Evolutionary conservation across 306 rosid species (phyloP), one percentile per base, ranked within the genome.

Genomic region (Hippophae rhamnoides): DNA sequence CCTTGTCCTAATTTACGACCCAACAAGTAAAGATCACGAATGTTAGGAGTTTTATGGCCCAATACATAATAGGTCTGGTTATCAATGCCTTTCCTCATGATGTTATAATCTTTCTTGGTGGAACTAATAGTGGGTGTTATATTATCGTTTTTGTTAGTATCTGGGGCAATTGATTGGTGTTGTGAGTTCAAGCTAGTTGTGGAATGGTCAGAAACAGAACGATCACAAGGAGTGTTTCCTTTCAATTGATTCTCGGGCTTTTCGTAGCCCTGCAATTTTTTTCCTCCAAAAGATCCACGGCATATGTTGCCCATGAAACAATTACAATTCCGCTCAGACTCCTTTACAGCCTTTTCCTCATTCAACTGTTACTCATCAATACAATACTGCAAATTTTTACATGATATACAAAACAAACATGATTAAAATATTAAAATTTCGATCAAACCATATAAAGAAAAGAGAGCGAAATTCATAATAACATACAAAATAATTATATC

Each of bases 271-370:
- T 70, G 84, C 56, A 78, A 72, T 56, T 76, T 63, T 74, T 89
- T 89, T 63, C 83, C 89, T 74, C 74, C 78, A 74, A 74, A 80
- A 86, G 97, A 89, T 80, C 97, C 87, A 57, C 97, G 97, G 87
- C 97, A 89, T 84, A 92, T 81, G 78, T 89, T 89, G 97, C 97
- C 97, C 97, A 89, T 89, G 78, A 86, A 89, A 78, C 78, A 74
- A 63, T 63, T 70, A 73, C 64, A 71, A 47, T 41, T 47, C 59
- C 76, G 69, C 56, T 47, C 70, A 45, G 38, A 54, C 56, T 47
- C 47, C 13, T 67, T 69, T 62, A 76, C 69, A 55, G 64, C 57
- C 63, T 68, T 63, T 66, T 69, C 85, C 69, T 69, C 78, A 70
- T 77, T 74, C 58, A 74, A 78, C 68, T 58, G 74, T 76, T 79